phyloP scores from a whole-genome alignment of 108 stramenopile genomes.

The Pseudonitzschia delicatissima region DNA sequence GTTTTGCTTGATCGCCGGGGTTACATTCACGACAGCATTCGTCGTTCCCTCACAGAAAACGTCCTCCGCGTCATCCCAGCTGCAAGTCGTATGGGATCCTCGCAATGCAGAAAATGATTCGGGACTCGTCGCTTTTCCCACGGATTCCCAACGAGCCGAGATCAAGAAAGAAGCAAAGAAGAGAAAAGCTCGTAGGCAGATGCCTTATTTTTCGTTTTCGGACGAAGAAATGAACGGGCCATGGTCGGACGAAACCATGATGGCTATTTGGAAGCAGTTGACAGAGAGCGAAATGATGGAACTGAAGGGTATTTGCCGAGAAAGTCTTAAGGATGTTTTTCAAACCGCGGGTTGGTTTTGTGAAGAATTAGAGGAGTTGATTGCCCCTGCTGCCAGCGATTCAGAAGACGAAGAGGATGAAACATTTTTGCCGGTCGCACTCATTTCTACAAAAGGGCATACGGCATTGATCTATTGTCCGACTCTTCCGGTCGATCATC shows the following conservation, averaged over 20 bases:
- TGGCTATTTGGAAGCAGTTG: slow-evolving; percentile 16
- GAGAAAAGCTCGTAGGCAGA: slow-evolving; percentile 34
- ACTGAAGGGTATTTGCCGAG: slow-evolving; percentile 32
- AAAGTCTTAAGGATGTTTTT: slow-evolving; percentile 19
- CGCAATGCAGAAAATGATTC: slow-evolving; percentile 4
- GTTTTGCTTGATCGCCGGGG: not conserved
- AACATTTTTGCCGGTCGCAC: slow-evolving; percentile 14
- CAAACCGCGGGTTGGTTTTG: slow-evolving; percentile 17
- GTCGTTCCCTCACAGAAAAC: not conserved
- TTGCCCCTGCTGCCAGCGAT: not conserved
- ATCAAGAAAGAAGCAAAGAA: slow-evolving; percentile 45
- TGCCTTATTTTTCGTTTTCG: slow-evolving; percentile 26
- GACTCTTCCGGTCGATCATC: slow-evolving; percentile 25
- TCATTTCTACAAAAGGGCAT: slow-evolving; percentile 29
- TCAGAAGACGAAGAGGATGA: not conserved
- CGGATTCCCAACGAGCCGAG: slow-evolving; percentile 32
- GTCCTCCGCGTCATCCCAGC: not conserved
- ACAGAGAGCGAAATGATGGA: slow-evolving; percentile 39
- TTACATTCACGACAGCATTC: not conserved
- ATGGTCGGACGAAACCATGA: slow-evolving; percentile 30
- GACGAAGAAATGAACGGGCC: slow-evolving; percentile 29
- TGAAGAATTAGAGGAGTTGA: slow-evolving; percentile 25
- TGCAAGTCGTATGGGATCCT: slow-evolving; percentile 7
- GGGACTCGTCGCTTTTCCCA: slow-evolving; percentile 31
- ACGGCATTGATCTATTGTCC: slow-evolving; percentile 34